phyloP scores from a whole-genome alignment of 1,139 yeast species.

The Hanseniaspora sp. region DNA sequence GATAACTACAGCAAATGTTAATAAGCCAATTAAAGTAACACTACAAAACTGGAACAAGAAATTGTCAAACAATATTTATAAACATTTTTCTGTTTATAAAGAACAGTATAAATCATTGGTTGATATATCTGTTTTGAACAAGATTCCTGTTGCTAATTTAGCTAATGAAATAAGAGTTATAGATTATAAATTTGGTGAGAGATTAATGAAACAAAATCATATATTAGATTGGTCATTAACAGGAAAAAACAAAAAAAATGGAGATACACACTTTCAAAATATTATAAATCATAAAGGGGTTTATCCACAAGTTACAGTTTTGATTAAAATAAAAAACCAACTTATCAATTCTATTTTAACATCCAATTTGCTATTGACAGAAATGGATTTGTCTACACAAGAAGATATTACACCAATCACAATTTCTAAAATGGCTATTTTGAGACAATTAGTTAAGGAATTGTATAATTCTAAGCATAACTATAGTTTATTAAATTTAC shows the following conservation, averaged over 20 bases:
- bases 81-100: background rate
- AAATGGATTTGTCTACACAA: conserved; percentile 56
- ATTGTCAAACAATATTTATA: background rate
- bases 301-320: conserved; percentile 69
- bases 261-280: background rate
- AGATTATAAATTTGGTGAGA: conserved; percentile 12
- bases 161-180: conserved; percentile 4
- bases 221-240: conserved; percentile 7
- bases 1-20: background rate
- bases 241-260: background rate
- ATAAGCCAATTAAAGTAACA: conserved; percentile 2
- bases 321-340: conserved; percentile 65
- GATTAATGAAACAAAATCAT: background rate
- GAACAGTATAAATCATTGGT: conserved; percentile 2
- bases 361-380: conserved; percentile 61
- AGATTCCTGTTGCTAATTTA: conserved; percentile 3
- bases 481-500: conserved; percentile 8
- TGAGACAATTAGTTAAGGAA: conserved; percentile 64
- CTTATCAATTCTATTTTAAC: conserved; percentile 79
- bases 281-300: conserved; percentile 36
- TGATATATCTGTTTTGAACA: conserved; percentile 7
- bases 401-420: conserved; percentile 77
- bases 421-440: conserved; percentile 36
- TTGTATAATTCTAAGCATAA: conserved; percentile 67
- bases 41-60: conserved; percentile 9